Conservation (phyloP, 2,329 filamentous ascomycete genomes). For the Fusarium sp. region DNA sequence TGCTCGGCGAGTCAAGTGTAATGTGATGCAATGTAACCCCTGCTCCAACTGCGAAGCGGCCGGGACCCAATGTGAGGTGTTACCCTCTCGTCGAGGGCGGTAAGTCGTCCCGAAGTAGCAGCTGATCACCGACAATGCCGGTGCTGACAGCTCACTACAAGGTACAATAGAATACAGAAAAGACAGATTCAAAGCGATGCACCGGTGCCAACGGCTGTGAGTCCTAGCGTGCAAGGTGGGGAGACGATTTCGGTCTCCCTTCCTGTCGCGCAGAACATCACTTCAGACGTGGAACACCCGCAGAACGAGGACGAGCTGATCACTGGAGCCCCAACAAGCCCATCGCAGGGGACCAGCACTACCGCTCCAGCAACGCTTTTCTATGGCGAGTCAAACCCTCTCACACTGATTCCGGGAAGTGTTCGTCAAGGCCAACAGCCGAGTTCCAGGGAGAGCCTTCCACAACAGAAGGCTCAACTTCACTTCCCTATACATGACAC, state of each 20-base stretch:
- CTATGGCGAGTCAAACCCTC: neutral
- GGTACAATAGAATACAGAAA: neutral
- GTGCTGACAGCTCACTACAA: neutral
- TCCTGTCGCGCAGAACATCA: neutral
- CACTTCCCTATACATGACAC: neutral
- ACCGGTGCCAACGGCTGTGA: neutral
- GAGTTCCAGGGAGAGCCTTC: neutral
- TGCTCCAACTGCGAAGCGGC: neutral
- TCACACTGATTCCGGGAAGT: neutral
- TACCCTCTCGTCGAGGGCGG: neutral
- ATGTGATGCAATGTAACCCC: neutral
- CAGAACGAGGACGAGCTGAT: neutral
- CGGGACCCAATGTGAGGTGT: neutral
- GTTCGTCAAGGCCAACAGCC: neutral
- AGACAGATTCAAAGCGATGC: neutral
- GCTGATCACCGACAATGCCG: neutral
- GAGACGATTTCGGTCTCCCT: neutral
- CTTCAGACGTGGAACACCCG: neutral
- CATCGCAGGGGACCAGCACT: neutral
- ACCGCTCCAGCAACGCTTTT: neutral
- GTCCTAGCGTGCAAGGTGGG: neutral
- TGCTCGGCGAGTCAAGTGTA: neutral
- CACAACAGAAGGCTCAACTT: neutral
- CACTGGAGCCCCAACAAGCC: neutral
- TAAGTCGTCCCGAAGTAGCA: neutral